Base-by-base conservation (phyloP, 2,329 filamentous ascomycete species). In the Geosmithia morbida region DNA sequence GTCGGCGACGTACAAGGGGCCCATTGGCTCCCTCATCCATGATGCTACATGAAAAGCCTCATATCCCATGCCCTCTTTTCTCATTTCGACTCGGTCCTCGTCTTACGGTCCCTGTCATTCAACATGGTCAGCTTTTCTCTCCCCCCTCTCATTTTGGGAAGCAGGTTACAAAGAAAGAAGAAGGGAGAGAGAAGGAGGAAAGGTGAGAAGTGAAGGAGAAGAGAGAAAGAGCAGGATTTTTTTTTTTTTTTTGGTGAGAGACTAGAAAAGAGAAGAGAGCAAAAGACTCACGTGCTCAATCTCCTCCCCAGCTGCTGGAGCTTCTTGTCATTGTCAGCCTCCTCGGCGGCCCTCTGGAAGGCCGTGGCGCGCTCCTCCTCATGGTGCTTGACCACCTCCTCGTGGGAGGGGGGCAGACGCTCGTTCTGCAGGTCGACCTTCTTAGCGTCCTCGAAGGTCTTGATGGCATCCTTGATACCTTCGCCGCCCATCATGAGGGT, bases 341-440 rank as follows among this genome's bases (percentile, higher is more conserved):
- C 89, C 51, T 83, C 77, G 41, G 80, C 81, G 2, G 92, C 92
- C 61, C 88, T 81, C 68, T 94, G 84, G 53, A 98, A 69, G 14
- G 92, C 92, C 59, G 85, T 80, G 54, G 83, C 78, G 60, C 85
- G 77, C 57, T 88, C 87, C 59, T 87, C 83, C 59, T 88, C 85
- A 51, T 82, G 86, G 62, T 84, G 86, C 65, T 82, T 82, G 53
- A 81, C 76, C 18, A 97, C 89, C 66, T 98, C 92, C 45, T 97
- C 90, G 51, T 92, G 85, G 53, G 79, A 92, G 1, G 92, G 92
- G 45, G 92, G 92, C 53, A 98, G 72, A 52, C 87, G 79, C 69
- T 98, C 92, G 64, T 98, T 98, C 68, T 97, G 89, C 52, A 97
- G 60, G 68, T 98, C 92, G 45, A 98, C 89, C 72, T 96, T 97